Evolutionary conservation across 352 stramenopile genomes (phyloP).

Genomic region (Hyaloperonospora brassicae): DNA sequence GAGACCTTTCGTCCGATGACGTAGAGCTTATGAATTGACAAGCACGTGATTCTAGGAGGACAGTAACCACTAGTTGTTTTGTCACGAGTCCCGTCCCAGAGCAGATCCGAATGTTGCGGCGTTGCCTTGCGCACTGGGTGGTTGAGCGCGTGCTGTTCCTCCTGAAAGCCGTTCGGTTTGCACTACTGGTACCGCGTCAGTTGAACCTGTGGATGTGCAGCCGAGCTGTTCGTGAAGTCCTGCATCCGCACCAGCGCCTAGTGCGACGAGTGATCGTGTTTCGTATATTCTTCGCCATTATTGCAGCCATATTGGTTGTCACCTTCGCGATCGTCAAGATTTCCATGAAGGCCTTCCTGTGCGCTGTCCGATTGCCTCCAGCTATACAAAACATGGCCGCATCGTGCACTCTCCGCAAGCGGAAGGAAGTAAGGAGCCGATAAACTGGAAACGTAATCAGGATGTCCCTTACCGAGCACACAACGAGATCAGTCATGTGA

Average conservation of each 20-base stretch:
- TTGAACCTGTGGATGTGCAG: conserved; percentile 9
- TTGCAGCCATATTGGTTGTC: conserved; percentile 7
- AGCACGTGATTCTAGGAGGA: no score
- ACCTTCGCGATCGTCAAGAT: conserved; percentile 8
- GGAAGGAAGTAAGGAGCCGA: not conserved
- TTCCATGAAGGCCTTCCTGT: conserved; percentile 9
- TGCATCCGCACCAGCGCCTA: conserved; percentile 2
- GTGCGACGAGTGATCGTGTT: not conserved
- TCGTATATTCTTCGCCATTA: conserved; percentile 9
- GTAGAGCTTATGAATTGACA: no score
- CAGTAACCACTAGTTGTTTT: no score
- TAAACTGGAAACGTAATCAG: no score
- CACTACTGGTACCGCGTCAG: conserved; percentile 2
- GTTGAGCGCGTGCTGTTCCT: conserved; percentile 3
- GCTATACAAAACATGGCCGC: conserved; percentile 5
- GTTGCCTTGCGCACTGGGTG: not conserved
- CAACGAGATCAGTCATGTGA: not conserved
- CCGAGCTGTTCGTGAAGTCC: conserved; percentile 5
- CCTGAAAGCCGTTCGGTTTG: conserved; percentile 5
- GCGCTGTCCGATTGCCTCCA: conserved; percentile 5
- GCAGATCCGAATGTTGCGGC: not conserved
- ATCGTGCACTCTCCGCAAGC: not conserved
- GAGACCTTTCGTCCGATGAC: no score
- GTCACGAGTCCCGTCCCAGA: no score
- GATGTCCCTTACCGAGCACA: not conserved